Evolutionary conservation across 2,329 filamentous ascomycete genomes (phyloP).

Genomic region (Cryphonectria carpinicola): DNA sequence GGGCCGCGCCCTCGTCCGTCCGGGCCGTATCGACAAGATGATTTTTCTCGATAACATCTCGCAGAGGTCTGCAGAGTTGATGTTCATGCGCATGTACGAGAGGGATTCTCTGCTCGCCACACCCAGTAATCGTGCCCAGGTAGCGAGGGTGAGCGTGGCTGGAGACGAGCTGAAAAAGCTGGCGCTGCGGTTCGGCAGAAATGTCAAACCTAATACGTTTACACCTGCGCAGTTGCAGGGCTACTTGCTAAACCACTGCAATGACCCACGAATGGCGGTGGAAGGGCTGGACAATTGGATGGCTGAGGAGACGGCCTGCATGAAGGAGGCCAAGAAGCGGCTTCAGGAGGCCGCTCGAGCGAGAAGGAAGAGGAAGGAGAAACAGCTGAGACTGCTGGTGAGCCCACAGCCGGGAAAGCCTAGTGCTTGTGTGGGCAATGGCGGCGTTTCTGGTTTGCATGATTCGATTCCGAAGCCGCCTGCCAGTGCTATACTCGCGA

Average conservation of each 20-base stretch:
- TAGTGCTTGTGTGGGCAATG: background rate
- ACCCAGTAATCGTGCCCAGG: background rate
- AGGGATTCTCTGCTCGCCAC: slow-evolving; percentile 36
- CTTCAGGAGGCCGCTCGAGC: slow-evolving; percentile 24
- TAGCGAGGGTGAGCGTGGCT: background rate
- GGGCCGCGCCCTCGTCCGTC: slow-evolving; percentile 65
- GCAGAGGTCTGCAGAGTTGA: slow-evolving; percentile 46
- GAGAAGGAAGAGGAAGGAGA: slow-evolving; percentile 31
- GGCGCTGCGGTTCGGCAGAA: slow-evolving; percentile 56
- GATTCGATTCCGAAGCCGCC: background rate
- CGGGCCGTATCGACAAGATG: slow-evolving; percentile 64
- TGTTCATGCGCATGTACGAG: slow-evolving; percentile 53
- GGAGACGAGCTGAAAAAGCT: slow-evolving; percentile 46
- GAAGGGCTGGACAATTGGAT: slow-evolving; percentile 43
- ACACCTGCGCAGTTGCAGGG: slow-evolving; percentile 56
- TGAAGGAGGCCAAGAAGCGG: slow-evolving; percentile 34
- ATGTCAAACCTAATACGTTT: slow-evolving; percentile 52
- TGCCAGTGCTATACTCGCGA: background rate
- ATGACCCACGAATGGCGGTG: slow-evolving; percentile 44
- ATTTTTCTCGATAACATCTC: slow-evolving; percentile 59
- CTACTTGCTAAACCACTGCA: slow-evolving; percentile 49
- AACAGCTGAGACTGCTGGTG: slow-evolving; percentile 20
- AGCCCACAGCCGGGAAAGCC: background rate
- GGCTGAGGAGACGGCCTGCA: slow-evolving; percentile 38
- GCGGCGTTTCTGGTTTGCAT: background rate